Base-by-base conservation (phyloP, 768 basidiomycete species). In the Agaricus subrufescens region DNA sequence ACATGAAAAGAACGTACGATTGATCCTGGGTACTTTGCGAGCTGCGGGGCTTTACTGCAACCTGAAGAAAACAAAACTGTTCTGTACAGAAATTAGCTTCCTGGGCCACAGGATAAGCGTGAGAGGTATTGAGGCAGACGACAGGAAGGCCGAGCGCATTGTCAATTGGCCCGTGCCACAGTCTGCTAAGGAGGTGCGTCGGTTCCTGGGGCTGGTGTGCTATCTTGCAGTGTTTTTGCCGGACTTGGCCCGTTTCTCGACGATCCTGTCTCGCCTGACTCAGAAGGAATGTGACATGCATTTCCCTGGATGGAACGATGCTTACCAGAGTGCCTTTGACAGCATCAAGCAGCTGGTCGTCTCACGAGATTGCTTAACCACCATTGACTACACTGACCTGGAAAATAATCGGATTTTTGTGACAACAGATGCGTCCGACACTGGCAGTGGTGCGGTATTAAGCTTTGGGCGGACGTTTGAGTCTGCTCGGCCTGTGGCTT, bases 91-190 rank as follows among this genome's bases (percentile, higher is more conserved):
- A 34, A 34, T 72, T 39, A 65, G 69, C n/a, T 54, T 73, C 14
- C 62, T 74, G 45, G 67, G 71, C 10, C 70, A 75, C 43, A 60
- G 66, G 10, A 73, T 75, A 56, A 61, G 71, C 1, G 63, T 69
- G 30, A 62, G 69, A 30, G 71, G 75, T 8, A 61, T 75, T 39
- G 0, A 40, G 48, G 2, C 58, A 1, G 56, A 60, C 45, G 25
- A 37, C 15, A 30, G 34, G 1, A 73, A 71, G 27, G 53, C 62
- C 0, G 57, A 64, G 2, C 15, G 48, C 1, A 66, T 73, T 6
- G 15, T 63, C 0, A 47, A 67, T 19, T 72, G 71, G 70, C 67
- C 67, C 0, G 23, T 38, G 0, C 62, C 60, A 0, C 43, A 3
- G 0, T 43, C 30, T 1, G 60, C 50, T 1, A 59, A 40, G 1